A percentile compares a stretch with the other conserved stretches of the same genome.
phyloP scores from a whole-genome alignment of 129 eudicot genomes.

The Ambrosia trifida region DNA sequence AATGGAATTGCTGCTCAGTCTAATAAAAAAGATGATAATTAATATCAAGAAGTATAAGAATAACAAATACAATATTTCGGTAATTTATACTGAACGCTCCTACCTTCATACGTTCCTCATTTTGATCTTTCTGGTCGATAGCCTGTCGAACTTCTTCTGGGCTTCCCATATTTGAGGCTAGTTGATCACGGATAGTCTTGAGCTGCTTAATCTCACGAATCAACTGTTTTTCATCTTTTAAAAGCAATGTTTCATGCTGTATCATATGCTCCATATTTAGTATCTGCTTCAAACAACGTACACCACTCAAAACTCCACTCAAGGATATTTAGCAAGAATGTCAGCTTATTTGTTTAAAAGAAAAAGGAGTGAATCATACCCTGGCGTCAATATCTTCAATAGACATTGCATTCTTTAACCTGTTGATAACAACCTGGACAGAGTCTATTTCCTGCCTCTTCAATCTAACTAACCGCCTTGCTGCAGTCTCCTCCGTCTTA shows the following conservation, averaged over 20 bases:
- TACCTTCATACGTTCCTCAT: conserved; percentile 60
- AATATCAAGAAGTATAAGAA: not conserved
- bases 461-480: conserved; percentile 43
- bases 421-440: conserved; percentile 52
- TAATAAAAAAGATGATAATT: not conserved
- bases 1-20: not conserved
- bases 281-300: conserved; percentile 48
- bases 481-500: conserved; percentile 47
- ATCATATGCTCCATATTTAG: conserved; percentile 57
- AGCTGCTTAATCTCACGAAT: conserved; percentile 71
- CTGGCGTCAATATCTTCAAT: conserved; percentile 53
- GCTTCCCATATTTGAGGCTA: conserved; percentile 58
- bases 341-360: not conserved
- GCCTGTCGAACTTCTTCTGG: conserved; percentile 69
- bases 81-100: conserved; percentile 17
- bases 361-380: conserved; percentile 44
- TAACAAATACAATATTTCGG: not conserved
- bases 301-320: conserved; percentile 11
- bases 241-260: conserved; percentile 60
- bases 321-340: conserved; percentile 2
- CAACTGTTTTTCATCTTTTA: conserved; percentile 66
- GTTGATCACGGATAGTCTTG: conserved; percentile 54
- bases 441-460: conserved; percentile 71
- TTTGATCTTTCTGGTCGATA: conserved; percentile 53
- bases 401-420: conserved; percentile 67